Percentiles rank a stretch among this genome's conserved stretches.
Conservation (phyloP, 305 asterid species). For the Fraxinus ornus region DNA sequence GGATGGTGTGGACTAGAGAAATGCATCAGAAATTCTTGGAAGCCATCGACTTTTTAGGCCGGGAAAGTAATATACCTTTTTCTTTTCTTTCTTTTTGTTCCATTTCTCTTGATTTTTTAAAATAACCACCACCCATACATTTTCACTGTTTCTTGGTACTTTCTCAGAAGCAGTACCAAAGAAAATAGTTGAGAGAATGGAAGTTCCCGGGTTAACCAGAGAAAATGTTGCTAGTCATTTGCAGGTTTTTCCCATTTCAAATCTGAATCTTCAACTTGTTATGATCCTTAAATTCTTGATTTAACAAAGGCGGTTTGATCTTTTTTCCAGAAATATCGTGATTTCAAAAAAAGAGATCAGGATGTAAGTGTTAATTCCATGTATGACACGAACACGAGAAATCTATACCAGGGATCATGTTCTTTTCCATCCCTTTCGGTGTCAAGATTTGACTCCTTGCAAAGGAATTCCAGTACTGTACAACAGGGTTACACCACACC, state of each 20-base stretch:
- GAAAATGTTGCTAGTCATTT: slow-evolving; percentile 87
- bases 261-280: background rate
- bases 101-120: background rate
- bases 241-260: slow-evolving; percentile 49
- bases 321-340: slow-evolving; percentile 63
- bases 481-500: background rate
- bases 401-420: slow-evolving; percentile 15
- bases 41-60: slow-evolving; percentile 54
- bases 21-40: slow-evolving; percentile 62
- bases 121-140: background rate
- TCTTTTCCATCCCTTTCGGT: slow-evolving; percentile 13
- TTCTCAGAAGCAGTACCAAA: slow-evolving; percentile 67
- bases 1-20: slow-evolving; percentile 62
- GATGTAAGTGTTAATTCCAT: slow-evolving; percentile 15
- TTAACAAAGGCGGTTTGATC: background rate
- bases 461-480: background rate
- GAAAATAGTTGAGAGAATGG: slow-evolving; percentile 71
- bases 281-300: background rate
- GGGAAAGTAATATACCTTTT: slow-evolving; percentile 41
- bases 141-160: background rate
- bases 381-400: slow-evolving; percentile 6
- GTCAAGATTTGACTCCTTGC: background rate
- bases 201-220: slow-evolving; percentile 59
- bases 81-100: background rate
- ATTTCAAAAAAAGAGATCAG: slow-evolving; percentile 42